Percentiles rank a stretch among this genome's conserved stretches.
phyloP scores from a whole-genome alignment of 129 eudicot genomes.

The Logfia minima region DNA sequence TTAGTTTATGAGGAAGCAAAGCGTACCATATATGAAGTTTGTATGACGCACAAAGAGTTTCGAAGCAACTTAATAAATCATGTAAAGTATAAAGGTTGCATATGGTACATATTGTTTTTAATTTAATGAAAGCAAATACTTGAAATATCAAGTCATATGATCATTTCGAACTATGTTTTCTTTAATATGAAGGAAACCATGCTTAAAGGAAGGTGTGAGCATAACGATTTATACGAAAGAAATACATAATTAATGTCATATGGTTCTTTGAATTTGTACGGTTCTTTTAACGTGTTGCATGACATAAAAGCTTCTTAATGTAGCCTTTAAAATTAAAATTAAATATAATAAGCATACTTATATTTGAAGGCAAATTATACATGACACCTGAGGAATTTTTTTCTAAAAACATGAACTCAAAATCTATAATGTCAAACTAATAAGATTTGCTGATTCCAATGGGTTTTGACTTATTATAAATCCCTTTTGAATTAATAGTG shows the following conservation, averaged over 20 bases:
- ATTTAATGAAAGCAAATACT: neutral
- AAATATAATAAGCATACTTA: too few relatives aligned
- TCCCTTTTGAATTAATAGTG: too few relatives aligned
- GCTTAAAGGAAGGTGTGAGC: neutral
- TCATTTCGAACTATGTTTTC: neutral
- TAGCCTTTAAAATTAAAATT: too few relatives aligned
- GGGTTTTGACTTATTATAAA: too few relatives aligned
- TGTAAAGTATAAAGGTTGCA: slow-evolving; percentile 11
- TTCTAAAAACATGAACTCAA: too few relatives aligned
- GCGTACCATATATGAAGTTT: slow-evolving; percentile 14
- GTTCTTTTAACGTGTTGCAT: neutral
- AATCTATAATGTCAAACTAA: too few relatives aligned
- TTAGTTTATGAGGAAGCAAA: slow-evolving; percentile 26
- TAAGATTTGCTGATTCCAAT: too few relatives aligned
- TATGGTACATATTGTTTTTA: neutral
- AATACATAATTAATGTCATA: neutral
- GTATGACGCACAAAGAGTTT: neutral
- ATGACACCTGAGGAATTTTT: too few relatives aligned
- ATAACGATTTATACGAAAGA: neutral
- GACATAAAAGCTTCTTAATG: too few relatives aligned
- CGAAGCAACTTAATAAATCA: neutral
- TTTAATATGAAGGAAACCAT: neutral
- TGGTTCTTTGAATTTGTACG: neutral
- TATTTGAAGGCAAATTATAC: too few relatives aligned
- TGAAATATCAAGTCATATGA: neutral